Base-by-base conservation (phyloP, 495 filamentous ascomycete species). In the Ascodesmis nigricans region DNA sequence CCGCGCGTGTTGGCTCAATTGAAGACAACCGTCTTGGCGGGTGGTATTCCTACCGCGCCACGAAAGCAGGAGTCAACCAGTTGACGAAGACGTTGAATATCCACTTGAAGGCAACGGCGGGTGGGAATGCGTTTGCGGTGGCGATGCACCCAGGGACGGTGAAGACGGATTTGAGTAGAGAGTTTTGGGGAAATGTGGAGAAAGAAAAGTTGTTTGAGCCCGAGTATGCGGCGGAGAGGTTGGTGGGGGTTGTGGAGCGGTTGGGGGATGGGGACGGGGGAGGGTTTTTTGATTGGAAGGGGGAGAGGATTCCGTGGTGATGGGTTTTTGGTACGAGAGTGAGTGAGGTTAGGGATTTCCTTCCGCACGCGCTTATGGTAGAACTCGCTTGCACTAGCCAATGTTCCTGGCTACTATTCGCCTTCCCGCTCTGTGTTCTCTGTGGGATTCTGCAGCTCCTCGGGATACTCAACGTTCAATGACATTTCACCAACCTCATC, bases 141-240 rank as follows among this genome's bases (percentile, higher is more conserved):
- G 64, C 61, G n/a, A 58, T 84, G 52, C 79, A 90, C 57, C 80
- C 78, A 3, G 78, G 81, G 1, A 87, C 77, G 5, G 78, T 90
- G 24, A 70, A 66, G 53, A 83, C 78, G 28, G 71, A 63, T 8
- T 56, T 90, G 44, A 78, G 71, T 30, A 62, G 55, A 43, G 73
- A 71, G 26, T 84, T 74, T 47, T 83, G 74, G 77, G 60, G 47
- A 0, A 62, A 46, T 30, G 64, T 66, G 47, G 59, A 46, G 7
- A 35, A 53, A 9, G 44, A 57, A 4, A 51, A 53, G 13, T 39
- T 35, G 14, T 36, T 66, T n/a, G 39, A 27, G 6, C 18, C 61
- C 5, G 36, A 58, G 8, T 52, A 57, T 7, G 52, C 44, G 8
- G 55, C 52, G 13, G 44, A 52, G 46, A 40, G 40, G 29, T 36